Evolutionary conservation across 2,329 filamentous ascomycete genomes (phyloP).

Genomic region (Cordyceps tenuipes): DNA sequence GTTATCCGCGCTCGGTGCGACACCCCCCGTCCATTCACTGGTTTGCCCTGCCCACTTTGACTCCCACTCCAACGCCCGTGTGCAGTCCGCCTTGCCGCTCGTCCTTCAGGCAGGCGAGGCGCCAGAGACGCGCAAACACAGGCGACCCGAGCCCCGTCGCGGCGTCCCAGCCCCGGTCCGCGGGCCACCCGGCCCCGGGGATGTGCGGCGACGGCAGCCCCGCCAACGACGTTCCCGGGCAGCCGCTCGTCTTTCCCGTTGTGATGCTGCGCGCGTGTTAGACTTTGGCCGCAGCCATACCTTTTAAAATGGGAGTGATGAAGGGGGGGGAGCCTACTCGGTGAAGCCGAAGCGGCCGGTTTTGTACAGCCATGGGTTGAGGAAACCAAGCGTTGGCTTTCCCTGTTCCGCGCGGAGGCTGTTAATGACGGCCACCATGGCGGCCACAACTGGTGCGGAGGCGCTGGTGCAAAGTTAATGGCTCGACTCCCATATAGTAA

Average conservation of each 20-base stretch:
- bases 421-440: conserved; percentile 57
- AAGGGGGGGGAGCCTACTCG: conserved; percentile 21
- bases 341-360: conserved; percentile 24
- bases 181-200: conserved; percentile 21
- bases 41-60: background rate
- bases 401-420: conserved; percentile 49
- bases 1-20: too few relatives aligned
- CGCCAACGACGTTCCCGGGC: conserved; percentile 20
- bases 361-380: conserved; percentile 54
- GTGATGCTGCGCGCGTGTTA: conserved; percentile 24
- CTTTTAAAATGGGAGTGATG: background rate
- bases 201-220: conserved; percentile 20
- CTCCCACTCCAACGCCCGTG: background rate
- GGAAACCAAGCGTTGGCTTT: conserved; percentile 45
- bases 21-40: too few relatives aligned
- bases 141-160: conserved; percentile 38
- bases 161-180: conserved; percentile 29
- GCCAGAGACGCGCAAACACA: conserved; percentile 28
- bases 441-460: conserved; percentile 53
- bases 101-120: background rate
- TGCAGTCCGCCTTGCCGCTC: background rate
- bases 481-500: background rate
- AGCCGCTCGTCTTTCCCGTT: conserved; percentile 25
- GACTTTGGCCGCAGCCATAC: background rate
- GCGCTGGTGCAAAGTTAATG: conserved; percentile 30